Evolutionary conservation across 2,329 filamentous ascomycete genomes (phyloP).

Genomic region (Penicillium psychrosexuale): DNA sequence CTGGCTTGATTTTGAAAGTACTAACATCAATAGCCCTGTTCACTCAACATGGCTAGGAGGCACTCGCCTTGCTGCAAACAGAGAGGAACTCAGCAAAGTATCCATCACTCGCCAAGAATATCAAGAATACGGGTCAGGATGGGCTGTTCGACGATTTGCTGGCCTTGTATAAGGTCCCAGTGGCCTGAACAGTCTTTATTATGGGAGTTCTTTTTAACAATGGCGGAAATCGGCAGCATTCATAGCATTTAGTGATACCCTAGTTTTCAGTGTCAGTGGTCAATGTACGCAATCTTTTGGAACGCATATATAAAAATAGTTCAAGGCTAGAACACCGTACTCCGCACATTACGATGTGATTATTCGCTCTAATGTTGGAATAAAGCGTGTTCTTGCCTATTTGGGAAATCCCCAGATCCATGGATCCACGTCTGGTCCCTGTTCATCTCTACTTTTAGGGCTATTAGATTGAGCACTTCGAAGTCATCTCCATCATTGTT

Average conservation of each 20-base stretch:
- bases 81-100: slow-evolving; percentile 60
- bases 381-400: not conserved
- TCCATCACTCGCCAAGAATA: slow-evolving; percentile 88
- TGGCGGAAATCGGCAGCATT: slow-evolving; percentile 5
- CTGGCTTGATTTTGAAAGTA: slow-evolving; percentile 4
- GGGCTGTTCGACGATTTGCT: slow-evolving; percentile 70
- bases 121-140: slow-evolving; percentile 74
- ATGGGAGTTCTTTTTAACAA: slow-evolving; percentile 6
- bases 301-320: not conserved
- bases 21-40: slow-evolving; percentile 54
- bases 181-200: not conserved
- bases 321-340: not conserved
- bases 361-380: slow-evolving; percentile 3
- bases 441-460: not conserved
- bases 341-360: slow-evolving; percentile 4
- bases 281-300: not conserved
- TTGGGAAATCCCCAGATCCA: not conserved
- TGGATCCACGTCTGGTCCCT: not conserved
- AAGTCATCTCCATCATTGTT: not conserved
- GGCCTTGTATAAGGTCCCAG: slow-evolving; percentile 26
- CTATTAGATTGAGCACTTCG: not conserved
- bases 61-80: slow-evolving; percentile 69
- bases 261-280: slow-evolving; percentile 11
- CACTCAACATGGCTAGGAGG: slow-evolving; percentile 82
- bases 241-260: slow-evolving; percentile 26